Conservation (phyloP, 139 green algal species). For the Chlamydomonas schloesseri region DNA sequence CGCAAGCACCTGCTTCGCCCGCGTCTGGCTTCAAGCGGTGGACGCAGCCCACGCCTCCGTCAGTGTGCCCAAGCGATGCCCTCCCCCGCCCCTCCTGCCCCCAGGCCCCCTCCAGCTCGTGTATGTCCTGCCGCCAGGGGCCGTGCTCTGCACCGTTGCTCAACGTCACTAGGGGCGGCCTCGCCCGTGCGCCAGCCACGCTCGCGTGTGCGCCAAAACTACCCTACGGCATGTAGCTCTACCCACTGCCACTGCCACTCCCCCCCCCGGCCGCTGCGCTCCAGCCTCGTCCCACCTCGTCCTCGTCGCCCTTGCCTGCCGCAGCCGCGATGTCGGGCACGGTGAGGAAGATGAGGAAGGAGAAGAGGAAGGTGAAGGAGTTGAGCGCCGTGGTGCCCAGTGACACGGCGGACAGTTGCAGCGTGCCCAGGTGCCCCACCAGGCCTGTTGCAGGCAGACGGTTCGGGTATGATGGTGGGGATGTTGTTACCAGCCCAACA, state of each 20-base stretch:
- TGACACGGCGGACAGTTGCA: conserved; percentile 73
- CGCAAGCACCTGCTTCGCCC: no score
- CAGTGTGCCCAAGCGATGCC: no score
- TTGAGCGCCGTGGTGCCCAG: conserved; percentile 66
- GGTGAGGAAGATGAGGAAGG: conserved; percentile 76
- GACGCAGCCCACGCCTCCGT: no score
- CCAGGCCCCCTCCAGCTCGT: no score
- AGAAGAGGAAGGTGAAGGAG: conserved; percentile 73
- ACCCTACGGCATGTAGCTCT: neutral
- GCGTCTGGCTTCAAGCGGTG: no score
- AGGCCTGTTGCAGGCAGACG: conserved; percentile 70
- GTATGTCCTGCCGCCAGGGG: no score
- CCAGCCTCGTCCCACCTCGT: conserved; percentile 40
- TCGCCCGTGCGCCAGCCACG: no score
- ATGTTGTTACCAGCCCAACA: no score
- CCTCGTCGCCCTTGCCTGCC: conserved; percentile 36
- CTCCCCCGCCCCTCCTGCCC: no score
- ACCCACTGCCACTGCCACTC: neutral
- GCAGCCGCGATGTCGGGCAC: conserved; percentile 73
- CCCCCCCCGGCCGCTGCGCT: no score
- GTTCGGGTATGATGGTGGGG: neutral
- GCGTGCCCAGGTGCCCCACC: conserved; percentile 69
- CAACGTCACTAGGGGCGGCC: no score
- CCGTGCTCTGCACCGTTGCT: no score
- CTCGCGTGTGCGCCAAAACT: neutral